Evolutionary conservation across 345 rosid genomes (phyloP), one percentile per base, ranked within the genome.

Genomic region (Gossypioides kirkii): DNA sequence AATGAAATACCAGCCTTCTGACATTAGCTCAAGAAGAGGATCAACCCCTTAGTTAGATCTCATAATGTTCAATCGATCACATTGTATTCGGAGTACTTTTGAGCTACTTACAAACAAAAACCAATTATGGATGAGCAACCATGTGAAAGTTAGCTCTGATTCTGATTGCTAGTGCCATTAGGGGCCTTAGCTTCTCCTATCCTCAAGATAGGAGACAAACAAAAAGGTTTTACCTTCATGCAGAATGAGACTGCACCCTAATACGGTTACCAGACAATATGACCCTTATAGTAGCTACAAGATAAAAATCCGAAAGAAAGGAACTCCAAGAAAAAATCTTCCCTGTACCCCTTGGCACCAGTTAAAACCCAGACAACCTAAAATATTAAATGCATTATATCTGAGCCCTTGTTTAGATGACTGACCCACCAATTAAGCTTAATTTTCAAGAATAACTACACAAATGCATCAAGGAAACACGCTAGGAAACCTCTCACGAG

Each of bases 401-500:
- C 50, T 63, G 66, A 28, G 77, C 61, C 45, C 45, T 46, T 25
- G 74, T 73, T 41, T 41, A 32, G 68, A 47, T 76, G 77, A 46
- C 17, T 4, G 50, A 14, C 38, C 38, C 7, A 32, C 38, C 72
- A 6, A 49, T 23, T 20, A 46, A 54, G 68, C 50, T 38, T 26
- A 55, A 8, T 16, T 68, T 68, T 47, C 69, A 32, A 41, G 16
- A 47, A 67, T 17, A 68, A 50, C 16, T 9, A 17, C 5, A 50
- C 11, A 17, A 28, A 50, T 25, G 22, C 20, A 43, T 17, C 17
- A 23, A 59, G 45, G 22, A 50, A 69, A 61, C 54, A 59, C 22
- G 60, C 56, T 70, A 68, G 62, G 18, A 25, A 79, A 42, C 17
- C 75, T 65, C 66, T 77, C 69, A 69, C 49, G 25, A 69, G 69